A percentile compares a stretch with the other conserved stretches of the same genome.
These are phyloP conservation scores for Colletotrichum destructivum DNA, from an alignment of 2,329 filamentous ascomycete species.

Conservation along the genomic window DNA sequence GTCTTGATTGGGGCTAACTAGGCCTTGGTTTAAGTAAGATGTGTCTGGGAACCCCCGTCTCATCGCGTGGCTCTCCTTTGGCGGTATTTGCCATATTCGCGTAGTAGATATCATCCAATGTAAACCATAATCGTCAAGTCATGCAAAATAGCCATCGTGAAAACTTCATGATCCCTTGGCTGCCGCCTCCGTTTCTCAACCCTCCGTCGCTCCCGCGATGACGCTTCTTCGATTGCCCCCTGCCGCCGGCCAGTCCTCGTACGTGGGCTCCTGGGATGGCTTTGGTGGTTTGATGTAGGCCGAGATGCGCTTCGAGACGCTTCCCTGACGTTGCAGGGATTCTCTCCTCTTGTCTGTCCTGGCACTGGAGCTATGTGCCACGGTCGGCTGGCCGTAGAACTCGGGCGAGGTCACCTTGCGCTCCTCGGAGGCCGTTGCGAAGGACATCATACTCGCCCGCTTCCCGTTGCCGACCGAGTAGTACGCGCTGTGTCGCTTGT, in stretches of 20 bases:
- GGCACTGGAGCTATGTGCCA: not conserved
- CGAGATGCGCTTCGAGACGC: constrained; percentile 63
- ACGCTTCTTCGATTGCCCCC: constrained; percentile 31
- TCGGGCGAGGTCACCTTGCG: constrained; percentile 16
- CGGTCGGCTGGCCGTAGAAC: constrained; percentile 19
- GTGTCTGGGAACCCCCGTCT: not conserved
- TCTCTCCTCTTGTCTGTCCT: constrained; percentile 29
- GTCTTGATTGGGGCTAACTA: not conserved
- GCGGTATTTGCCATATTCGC: not conserved
- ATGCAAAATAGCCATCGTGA: not conserved
- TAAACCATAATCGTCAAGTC: not conserved
- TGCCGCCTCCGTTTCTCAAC: not conserved
- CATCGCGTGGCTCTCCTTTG: not conserved
- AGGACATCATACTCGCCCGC: constrained; percentile 35
- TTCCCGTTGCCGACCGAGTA: constrained; percentile 31
- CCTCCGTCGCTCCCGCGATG: constrained; percentile 21
- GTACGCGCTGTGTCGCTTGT: constrained; percentile 37
- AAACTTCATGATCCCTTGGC: not conserved
- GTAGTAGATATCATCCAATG: not conserved
- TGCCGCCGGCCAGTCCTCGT: constrained; percentile 28
- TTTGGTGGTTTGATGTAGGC: constrained; percentile 55
- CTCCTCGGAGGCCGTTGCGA: constrained; percentile 24
- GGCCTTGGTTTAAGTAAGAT: not conserved
- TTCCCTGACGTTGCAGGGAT: constrained; percentile 46
- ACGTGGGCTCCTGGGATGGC: not conserved